These are phyloP conservation scores for Epithele typhae DNA, from an alignment of 768 basidiomycete species.

Conservation along the genomic window DNA sequence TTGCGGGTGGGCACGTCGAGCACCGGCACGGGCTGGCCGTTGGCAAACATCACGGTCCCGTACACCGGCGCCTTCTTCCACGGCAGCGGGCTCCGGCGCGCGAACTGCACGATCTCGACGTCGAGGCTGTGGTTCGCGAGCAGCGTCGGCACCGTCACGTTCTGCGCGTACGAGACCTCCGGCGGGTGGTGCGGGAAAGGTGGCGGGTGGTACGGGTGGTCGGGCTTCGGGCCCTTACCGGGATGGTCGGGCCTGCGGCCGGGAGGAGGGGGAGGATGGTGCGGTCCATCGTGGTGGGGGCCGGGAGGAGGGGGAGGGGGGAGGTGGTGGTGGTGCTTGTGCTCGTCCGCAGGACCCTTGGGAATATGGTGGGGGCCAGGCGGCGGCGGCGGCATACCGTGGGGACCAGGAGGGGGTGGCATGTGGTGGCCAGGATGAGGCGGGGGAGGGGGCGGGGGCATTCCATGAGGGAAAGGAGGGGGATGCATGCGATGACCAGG, in stretches of 20 bases:
- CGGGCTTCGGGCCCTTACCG: neutral
- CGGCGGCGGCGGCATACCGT: neutral
- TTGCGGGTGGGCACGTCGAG: slow-evolving; percentile 51
- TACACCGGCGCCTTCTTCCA: slow-evolving; percentile 26
- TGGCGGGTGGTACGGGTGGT: neutral
- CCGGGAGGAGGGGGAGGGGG: neutral
- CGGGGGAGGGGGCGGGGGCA: neutral
- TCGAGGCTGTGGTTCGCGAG: slow-evolving; percentile 41
- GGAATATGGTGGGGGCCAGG: neutral
- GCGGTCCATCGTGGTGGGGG: slow-evolving; percentile 1
- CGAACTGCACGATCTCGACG: slow-evolving; percentile 44
- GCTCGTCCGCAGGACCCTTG: neutral
- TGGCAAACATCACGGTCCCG: slow-evolving; percentile 37
- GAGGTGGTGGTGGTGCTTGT: neutral
- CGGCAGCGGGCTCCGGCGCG: slow-evolving; percentile 29
- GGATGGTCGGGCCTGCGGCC: slow-evolving; percentile 19
- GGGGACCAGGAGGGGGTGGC: slow-evolving; percentile 6
- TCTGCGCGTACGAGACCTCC: slow-evolving; percentile 14
- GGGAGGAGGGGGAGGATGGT: slow-evolving; percentile 6
- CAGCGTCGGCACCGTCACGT: slow-evolving; percentile 35
- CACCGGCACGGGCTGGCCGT: slow-evolving; percentile 33
- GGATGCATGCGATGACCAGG: too few species aligned
- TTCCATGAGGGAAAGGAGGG: neutral
- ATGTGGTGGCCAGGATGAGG: neutral
- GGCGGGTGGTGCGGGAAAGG: slow-evolving; percentile 6